These are phyloP conservation scores for Ustilago hordei DNA, from an alignment of 1,284 basidiomycete species.

Conservation along the genomic window DNA sequence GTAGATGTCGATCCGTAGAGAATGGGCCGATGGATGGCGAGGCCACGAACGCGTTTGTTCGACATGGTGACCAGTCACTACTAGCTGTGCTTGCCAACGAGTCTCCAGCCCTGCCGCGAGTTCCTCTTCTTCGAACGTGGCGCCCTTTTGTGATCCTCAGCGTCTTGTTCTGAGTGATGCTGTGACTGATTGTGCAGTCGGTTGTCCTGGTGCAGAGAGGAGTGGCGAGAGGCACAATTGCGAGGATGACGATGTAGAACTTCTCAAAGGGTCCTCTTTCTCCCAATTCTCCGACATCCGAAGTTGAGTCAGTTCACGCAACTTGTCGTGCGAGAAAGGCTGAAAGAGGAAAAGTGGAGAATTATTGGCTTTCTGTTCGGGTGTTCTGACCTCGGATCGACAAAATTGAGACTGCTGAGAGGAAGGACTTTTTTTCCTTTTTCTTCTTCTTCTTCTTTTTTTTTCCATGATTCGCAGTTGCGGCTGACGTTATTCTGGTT, in stretches of 20 bases:
- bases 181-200: not conserved
- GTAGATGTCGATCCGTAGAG: constrained; percentile 96
- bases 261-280: constrained; percentile 27
- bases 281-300: constrained; percentile 31
- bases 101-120: not conserved
- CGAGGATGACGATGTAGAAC: not conserved
- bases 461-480: not conserved
- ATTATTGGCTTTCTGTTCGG: constrained; percentile 3
- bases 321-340: constrained; percentile 33
- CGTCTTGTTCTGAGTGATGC: not conserved
- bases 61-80: constrained; percentile 26
- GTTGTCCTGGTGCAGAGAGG: not conserved
- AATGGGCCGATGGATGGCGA: constrained; percentile 88
- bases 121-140: not conserved
- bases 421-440: not conserved
- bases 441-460: not conserved
- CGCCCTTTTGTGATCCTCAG: too few relatives aligned
- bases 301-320: not conserved
- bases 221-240: not conserved
- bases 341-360: constrained; percentile 18
- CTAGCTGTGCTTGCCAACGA: not conserved
- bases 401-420: not conserved
- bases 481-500: constrained; percentile 38
- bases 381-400: constrained; percentile 26
- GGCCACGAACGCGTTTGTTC: constrained; percentile 71